Evolutionary conservation across 441 rosid genomes (phyloP), one percentile per base, ranked within the genome.

Genomic region (Jatropha multifida): DNA sequence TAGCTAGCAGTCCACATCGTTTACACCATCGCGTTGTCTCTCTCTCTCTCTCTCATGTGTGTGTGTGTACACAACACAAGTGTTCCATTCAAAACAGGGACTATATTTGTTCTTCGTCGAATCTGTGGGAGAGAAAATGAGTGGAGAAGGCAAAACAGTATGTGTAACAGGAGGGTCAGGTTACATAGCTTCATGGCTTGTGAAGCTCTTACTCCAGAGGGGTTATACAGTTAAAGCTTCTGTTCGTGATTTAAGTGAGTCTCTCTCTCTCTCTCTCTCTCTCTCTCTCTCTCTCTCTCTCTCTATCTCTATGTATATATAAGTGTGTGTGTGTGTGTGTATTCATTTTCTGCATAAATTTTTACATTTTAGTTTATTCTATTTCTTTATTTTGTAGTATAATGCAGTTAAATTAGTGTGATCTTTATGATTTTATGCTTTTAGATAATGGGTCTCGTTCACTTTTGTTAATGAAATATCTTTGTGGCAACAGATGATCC

Each of bases 141-240:
- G 66, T 32, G 88, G 81, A 72, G 78, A 68, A 82, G 85, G 86
- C 5, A 86, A 85, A 60, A 78, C 81, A 23, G 89, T 87, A 3
- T 85, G 90, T 46, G 89, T 87, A 4, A 88, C 87, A 13, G 89
- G 86, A 76, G 89, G 81, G 0, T 78, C 88, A 0, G 91, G 91
- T 62, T 89, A 78, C 87, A 84, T 88, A 32, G 91, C 90, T 0
- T 88, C 91, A 0, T 84, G 87, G 89, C 78, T 87, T 0, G 86
- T 88, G 46, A 86, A 88, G 84, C 74, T 82, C 58, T 75, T 91
- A 55, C 88, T 91, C 37, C 80, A 51, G 70, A 84, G 76, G 40
- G 89, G 91, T 27, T 87, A 90, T 81, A 81, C 83, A 2, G 90
- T 90, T 76, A 79, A 74, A 68, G 84, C 86, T 44, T 78, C 85